A percentile compares a stretch with the other conserved stretches of the same genome.
Evolutionary conservation across 2,329 filamentous ascomycete species (phyloP).

Genomic region (Phoma sp.): DNA sequence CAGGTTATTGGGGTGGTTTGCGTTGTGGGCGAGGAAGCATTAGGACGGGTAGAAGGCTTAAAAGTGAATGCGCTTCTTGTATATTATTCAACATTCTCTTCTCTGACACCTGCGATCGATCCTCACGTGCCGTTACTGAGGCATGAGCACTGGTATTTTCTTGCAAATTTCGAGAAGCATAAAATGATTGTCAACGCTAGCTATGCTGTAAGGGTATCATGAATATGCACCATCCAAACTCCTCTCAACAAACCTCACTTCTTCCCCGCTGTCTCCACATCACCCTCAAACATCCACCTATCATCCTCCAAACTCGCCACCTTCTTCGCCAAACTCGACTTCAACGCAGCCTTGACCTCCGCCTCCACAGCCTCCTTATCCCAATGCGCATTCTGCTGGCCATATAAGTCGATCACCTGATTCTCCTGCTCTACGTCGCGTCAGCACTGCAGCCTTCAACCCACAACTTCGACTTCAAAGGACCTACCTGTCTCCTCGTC

Average conservation of each 20-base stretch:
- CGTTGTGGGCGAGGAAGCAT: conserved; percentile 51
- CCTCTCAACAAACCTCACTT: conserved; percentile 5
- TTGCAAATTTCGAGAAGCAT: too few relatives aligned
- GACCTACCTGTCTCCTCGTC: conserved; percentile 44
- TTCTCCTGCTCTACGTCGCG: conserved; percentile 39
- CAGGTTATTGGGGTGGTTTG: conserved; percentile 71
- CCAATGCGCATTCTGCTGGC: conserved; percentile 40
- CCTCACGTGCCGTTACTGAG: too few relatives aligned
- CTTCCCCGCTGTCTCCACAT: conserved; percentile 44
- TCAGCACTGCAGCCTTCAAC: neutral
- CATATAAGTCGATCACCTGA: conserved; percentile 43
- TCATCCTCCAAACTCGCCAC: conserved; percentile 79
- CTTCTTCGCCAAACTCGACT: conserved; percentile 74
- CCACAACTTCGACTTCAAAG: rapidly evolving
- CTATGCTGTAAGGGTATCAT: conserved; percentile 16
- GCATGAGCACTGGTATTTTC: too few relatives aligned
- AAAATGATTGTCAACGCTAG: neutral
- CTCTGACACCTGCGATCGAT: too few relatives aligned
- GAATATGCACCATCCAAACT: neutral
- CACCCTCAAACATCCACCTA: conserved; percentile 88
- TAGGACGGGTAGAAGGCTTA: neutral
- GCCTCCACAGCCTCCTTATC: conserved; percentile 32
- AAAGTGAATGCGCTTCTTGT: too few relatives aligned
- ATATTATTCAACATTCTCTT: too few relatives aligned
- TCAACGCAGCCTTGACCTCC: conserved; percentile 59